phyloP scores from a whole-genome alignment of 345 rosid genomes.

The Corymbia maculata region DNA sequence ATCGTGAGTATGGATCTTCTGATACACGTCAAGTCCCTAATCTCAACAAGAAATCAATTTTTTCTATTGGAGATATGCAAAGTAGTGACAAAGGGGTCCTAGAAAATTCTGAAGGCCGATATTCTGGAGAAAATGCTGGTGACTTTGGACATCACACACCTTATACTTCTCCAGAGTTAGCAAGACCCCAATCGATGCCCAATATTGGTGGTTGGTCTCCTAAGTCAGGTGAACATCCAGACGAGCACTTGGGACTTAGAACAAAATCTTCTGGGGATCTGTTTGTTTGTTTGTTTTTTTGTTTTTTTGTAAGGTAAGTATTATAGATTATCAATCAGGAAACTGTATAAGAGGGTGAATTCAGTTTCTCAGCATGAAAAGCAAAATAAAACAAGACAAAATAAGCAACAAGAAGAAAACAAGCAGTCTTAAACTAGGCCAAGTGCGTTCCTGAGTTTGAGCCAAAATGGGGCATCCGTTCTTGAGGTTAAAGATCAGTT shows the following conservation, averaged over 20 bases:
- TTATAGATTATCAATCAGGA: no score
- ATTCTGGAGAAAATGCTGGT: constrained; percentile 31
- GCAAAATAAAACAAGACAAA: no score
- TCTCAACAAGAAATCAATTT: constrained; percentile 33
- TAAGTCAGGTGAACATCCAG: constrained; percentile 21
- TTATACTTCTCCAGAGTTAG: constrained; percentile 17
- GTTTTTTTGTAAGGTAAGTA: no score
- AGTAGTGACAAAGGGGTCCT: constrained; percentile 35
- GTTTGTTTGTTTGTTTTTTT: no score
- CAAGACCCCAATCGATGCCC: constrained; percentile 55
- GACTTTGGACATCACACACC: constrained; percentile 28
- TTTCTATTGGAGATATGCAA: constrained; percentile 51
- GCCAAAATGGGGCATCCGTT: constrained; percentile 22
- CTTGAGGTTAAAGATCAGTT: constrained; percentile 17
- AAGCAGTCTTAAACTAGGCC: no score
- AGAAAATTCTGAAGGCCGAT: constrained; percentile 28
- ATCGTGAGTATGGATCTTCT: constrained; percentile 6
- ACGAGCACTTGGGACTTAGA: constrained; percentile 14
- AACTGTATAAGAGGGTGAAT: no score
- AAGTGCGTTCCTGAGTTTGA: no score
- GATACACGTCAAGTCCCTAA: constrained; percentile 36
- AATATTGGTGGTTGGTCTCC: constrained; percentile 16
- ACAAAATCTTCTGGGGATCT: constrained; percentile 65
- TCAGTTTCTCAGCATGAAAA: no score
- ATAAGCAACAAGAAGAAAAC: no score